Percentiles rank a stretch among this genome's conserved stretches.
Evolutionary conservation across 768 basidiomycete species (phyloP).

Genomic region (Leucosporidium creatinivorum): DNA sequence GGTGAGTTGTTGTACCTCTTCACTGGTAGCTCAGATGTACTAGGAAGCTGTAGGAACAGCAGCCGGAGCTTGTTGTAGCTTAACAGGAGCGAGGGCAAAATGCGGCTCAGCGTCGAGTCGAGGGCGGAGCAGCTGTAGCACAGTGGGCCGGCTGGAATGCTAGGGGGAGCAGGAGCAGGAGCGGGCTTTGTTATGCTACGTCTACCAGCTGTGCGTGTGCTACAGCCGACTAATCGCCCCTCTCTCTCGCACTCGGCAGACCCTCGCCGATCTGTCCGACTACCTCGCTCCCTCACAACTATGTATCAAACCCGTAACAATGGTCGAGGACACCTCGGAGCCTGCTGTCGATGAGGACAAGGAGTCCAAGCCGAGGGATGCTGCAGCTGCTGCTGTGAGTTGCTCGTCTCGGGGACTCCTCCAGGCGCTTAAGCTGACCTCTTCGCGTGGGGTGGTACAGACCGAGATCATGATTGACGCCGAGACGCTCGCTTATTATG

Average conservation of each 20-base stretch:
- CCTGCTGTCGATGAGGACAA: slow-evolving; percentile 40
- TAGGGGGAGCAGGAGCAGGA: no score
- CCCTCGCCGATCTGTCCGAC: slow-evolving; percentile 46
- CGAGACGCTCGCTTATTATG: slow-evolving; percentile 61
- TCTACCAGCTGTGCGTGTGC: not conserved
- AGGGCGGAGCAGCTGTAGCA: not conserved
- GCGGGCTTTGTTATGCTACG: not conserved
- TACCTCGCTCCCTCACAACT: slow-evolving; percentile 94
- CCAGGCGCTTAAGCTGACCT: slow-evolving; percentile 17
- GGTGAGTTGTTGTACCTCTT: not conserved
- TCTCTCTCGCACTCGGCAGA: not conserved
- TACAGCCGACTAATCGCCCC: not conserved
- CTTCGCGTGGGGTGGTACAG: slow-evolving; percentile 49
- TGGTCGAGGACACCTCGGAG: slow-evolving; percentile 46
- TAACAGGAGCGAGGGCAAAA: no score
- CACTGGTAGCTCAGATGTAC: no score
- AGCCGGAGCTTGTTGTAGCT: no score
- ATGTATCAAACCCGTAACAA: slow-evolving; percentile 89
- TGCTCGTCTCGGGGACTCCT: not conserved
- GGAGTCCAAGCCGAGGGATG: not conserved
- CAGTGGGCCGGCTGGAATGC: not conserved
- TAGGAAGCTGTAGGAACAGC: no score
- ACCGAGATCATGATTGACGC: slow-evolving; percentile 88
- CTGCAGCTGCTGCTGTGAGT: slow-evolving; percentile 25
- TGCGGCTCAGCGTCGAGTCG: not conserved